Conservation (phyloP, 257 asterid species). For the Thymus mandschuricus region DNA sequence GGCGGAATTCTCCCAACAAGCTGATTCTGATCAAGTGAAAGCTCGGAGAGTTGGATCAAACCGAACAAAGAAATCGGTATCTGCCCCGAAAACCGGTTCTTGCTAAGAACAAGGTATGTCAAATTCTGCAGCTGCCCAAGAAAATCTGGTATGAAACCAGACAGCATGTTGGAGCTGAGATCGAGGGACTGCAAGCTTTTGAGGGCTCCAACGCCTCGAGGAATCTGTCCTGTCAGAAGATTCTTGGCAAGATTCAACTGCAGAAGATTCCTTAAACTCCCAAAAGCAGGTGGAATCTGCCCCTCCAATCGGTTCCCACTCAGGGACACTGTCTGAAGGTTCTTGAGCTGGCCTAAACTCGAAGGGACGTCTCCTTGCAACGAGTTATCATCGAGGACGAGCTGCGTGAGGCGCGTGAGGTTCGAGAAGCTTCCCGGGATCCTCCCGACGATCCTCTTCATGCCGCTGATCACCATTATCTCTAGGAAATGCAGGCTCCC, state of each 20-base stretch:
- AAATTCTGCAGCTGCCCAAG: slow-evolving; percentile 61
- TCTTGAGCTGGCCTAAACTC: slow-evolving; percentile 47
- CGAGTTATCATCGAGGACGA: slow-evolving; percentile 78
- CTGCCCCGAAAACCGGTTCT: slow-evolving; percentile 66
- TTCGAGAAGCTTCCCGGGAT: slow-evolving; percentile 64
- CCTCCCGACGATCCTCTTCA: slow-evolving; percentile 59
- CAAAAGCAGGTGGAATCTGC: slow-evolving; percentile 62
- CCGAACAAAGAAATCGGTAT: slow-evolving; percentile 59
- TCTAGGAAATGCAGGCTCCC: slow-evolving; percentile 61
- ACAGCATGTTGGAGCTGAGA: slow-evolving; percentile 64
- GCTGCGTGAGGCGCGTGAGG: slow-evolving; percentile 61
- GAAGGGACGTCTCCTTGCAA: slow-evolving; percentile 69
- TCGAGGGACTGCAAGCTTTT: slow-evolving; percentile 58
- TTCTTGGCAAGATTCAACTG: slow-evolving; percentile 60
- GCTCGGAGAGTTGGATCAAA: slow-evolving; percentile 55
- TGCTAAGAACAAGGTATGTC: slow-evolving; percentile 64
- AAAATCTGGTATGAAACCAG: slow-evolving; percentile 66
- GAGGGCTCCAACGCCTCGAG: slow-evolving; percentile 43
- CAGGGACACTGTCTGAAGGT: slow-evolving; percentile 59
- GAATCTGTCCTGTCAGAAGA: slow-evolving; percentile 56
- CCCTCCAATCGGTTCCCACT: slow-evolving; percentile 68
- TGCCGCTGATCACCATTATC: slow-evolving; percentile 71
- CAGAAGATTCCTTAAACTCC: slow-evolving; percentile 55
- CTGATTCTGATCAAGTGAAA: slow-evolving; percentile 73
- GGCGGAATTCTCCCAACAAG: slow-evolving; percentile 69